Evolutionary conservation across 306 rosid genomes (phyloP).

Genomic region (Luffa aegyptiaca): DNA sequence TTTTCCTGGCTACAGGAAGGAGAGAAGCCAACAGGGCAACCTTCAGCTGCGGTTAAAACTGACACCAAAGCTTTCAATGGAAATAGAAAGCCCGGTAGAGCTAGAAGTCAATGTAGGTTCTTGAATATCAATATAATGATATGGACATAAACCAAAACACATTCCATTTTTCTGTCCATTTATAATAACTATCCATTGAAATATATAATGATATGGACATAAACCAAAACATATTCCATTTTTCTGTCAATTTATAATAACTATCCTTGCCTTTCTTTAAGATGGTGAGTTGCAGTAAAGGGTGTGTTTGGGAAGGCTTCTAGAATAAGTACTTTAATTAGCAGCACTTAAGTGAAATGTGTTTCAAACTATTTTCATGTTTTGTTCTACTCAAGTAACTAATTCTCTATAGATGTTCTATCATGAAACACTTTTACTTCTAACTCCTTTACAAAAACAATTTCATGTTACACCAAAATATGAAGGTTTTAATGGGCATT

Average conservation of each 20-base stretch:
- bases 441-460: not conserved
- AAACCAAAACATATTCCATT: not conserved
- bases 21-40: conserved; percentile 19
- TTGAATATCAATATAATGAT: conserved; percentile 1
- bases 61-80: conserved; percentile 19
- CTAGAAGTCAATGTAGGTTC: conserved; percentile 42
- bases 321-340: not conserved
- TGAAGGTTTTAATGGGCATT: not conserved
- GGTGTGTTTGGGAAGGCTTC: not conserved
- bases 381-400: not conserved
- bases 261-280: not conserved
- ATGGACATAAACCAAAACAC: not conserved
- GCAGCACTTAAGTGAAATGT: not conserved
- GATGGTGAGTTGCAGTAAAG: not conserved
- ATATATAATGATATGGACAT: not conserved
- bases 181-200: not conserved
- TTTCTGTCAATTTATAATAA: not conserved
- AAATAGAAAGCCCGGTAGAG: conserved; percentile 42
- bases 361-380: not conserved
- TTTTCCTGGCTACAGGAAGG: conserved; percentile 37
- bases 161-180: not conserved
- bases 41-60: conserved; percentile 15
- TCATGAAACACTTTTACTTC: not conserved
- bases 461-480: not conserved
- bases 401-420: too few relatives aligned